Base-by-base conservation (phyloP, 1,139 yeast species). In the Fermentozyma sake region DNA sequence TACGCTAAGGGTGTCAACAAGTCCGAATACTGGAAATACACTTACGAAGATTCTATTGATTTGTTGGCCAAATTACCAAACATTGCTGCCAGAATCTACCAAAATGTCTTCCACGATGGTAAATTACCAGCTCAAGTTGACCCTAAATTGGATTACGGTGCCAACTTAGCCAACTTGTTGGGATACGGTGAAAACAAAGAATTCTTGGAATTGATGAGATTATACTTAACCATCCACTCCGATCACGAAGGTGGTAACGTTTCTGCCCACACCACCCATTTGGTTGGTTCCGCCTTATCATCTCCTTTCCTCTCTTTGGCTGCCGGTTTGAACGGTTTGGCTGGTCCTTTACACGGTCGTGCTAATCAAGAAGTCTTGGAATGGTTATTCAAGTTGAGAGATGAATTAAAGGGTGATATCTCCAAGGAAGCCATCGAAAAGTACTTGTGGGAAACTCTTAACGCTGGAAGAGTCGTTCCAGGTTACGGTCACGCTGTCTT, bases 241-340 rank as follows among this genome's bases (percentile, higher is more conserved):
- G 96, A 89, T 64, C 97, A 89, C 68, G 97, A 89, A 71, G 96
- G 96, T 69, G 97, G 97, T 65, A 89, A 89, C 57, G 97, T 89
- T 39, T 85, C 96, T 39, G 96, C 96, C 29, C 97, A 89, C 72
- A 79, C 96, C 51, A 87, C 97, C 44, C 96, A 89, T 67, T 74
- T 89, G 63, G 96, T 89, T 42, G 96, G 96, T 48, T 84, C 95
- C 19, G 96, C 97, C 34, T 75, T 89, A 50, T 80, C 95, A 14
- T 87, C 95, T 35, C 96, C 96, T 55, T 86, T 74, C 75, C 73
- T 89, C 53, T 83, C 96, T 26, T 78, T 85, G 48, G 81, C 96
- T 39, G 96, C 96, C 33, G 96, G 96, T 61, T 69, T 89, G 59
- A 84, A 85, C 68, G 97, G 97, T 64, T 76, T 89, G 56, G 97